Conservation (phyloP, 345 rosid species). For the Pistacia vera region DNA sequence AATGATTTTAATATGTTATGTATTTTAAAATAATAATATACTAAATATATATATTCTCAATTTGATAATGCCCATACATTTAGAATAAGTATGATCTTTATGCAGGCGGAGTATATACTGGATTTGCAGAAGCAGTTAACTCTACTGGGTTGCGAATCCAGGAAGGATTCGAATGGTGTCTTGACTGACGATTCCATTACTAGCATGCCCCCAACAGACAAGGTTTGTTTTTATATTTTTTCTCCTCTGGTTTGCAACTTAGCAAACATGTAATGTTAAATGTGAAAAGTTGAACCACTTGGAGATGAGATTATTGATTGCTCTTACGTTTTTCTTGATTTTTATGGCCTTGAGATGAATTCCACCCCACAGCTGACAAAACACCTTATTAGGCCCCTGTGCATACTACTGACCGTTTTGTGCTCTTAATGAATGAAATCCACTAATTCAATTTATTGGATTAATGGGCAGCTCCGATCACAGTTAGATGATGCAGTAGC, state of each 20-base stretch:
- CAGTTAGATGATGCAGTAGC: slow-evolving; percentile 95
- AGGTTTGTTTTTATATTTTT: slow-evolving; percentile 45
- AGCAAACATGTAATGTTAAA: not conserved
- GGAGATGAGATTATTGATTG: not conserved
- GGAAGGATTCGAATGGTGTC: slow-evolving; percentile 64
- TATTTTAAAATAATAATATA: not conserved
- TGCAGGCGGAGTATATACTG: slow-evolving; percentile 81
- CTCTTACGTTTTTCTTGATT: not conserved
- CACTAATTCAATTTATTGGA: not conserved
- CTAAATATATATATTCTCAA: not conserved
- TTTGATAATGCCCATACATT: not conserved
- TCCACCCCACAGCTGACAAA: not conserved
- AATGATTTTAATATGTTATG: not conserved
- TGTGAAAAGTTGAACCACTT: not conserved
- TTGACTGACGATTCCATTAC: slow-evolving; percentile 61
- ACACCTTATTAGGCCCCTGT: not conserved
- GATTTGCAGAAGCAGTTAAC: slow-evolving; percentile 94
- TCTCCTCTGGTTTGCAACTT: not conserved
- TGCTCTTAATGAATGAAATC: not conserved
- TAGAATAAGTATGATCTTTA: not conserved
- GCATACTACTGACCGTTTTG: not conserved
- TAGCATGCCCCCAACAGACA: slow-evolving; percentile 66
- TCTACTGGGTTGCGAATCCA: slow-evolving; percentile 69
- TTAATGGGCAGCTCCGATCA: slow-evolving; percentile 70
- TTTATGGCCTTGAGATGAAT: not conserved